These are phyloP conservation scores for Flaveria floridana DNA, from an alignment of 140 eudicot genomes.

Conservation along the genomic window DNA sequence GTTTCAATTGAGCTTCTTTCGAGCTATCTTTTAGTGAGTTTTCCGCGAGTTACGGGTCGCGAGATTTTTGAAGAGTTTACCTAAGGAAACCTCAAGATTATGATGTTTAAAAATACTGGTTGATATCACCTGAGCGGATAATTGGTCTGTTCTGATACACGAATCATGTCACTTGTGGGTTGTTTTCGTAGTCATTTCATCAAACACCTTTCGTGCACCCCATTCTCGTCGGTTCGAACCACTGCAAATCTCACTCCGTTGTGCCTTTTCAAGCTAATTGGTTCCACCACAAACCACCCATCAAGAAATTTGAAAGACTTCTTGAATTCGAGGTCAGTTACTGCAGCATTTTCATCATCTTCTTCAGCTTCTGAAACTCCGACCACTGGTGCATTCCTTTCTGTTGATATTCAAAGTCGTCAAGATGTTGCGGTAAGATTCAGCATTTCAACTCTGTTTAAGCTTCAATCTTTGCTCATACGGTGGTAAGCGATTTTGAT, in stretches of 20 bases:
- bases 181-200: slow-evolving; percentile 59
- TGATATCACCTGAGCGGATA: too few species aligned
- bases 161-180: slow-evolving; percentile 33
- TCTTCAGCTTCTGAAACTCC: slow-evolving; percentile 34
- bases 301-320: background rate
- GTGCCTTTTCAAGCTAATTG: slow-evolving; percentile 17
- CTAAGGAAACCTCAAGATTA: too few species aligned
- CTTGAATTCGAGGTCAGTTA: slow-evolving; percentile 26
- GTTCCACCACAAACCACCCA: slow-evolving; percentile 23
- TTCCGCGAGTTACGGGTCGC: too few species aligned
- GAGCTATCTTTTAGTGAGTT: too few species aligned
- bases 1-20: too few species aligned
- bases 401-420: slow-evolving; percentile 59
- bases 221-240: slow-evolving; percentile 29
- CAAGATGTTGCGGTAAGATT: slow-evolving; percentile 64
- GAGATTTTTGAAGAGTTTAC: too few species aligned
- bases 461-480: background rate
- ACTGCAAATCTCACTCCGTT: slow-evolving; percentile 16
- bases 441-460: background rate
- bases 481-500: background rate
- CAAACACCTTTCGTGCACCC: slow-evolving; percentile 62
- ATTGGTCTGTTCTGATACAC: background rate
- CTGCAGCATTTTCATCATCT: slow-evolving; percentile 42
- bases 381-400: slow-evolving; percentile 46
- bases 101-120: too few species aligned